Conservation (phyloP, 176 grass and related monocot species). For the Carex parvula region DNA sequence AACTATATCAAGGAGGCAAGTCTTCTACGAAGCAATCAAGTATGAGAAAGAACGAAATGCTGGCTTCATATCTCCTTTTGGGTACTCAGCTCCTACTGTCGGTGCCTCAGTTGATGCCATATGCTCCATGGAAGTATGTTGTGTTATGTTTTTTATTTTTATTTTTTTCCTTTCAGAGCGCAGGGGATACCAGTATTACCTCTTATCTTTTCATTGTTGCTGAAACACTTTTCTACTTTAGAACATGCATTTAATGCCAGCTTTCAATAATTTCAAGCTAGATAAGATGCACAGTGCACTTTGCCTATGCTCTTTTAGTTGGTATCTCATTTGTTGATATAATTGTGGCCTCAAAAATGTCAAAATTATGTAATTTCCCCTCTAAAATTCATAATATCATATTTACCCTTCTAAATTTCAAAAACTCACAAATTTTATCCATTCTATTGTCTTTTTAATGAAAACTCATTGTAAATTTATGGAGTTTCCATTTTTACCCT, state of each 20-base stretch:
- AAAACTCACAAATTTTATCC: too few relatives aligned
- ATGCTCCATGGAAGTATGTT: slow-evolving; percentile 79
- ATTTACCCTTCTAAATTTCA: too few relatives aligned
- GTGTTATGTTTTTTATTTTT: background rate
- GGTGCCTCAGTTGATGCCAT: slow-evolving; percentile 64
- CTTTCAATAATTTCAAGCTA: background rate
- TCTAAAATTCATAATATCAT: too few relatives aligned
- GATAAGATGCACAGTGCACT: background rate
- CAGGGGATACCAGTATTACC: background rate
- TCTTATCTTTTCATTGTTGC: slow-evolving; percentile 1
- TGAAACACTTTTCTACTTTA: background rate
- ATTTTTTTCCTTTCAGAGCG: background rate
- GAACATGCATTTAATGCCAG: background rate
- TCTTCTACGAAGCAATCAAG: slow-evolving; percentile 78
- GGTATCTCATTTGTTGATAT: background rate
- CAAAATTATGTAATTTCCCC: too few relatives aligned
- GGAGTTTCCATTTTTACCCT: too few relatives aligned
- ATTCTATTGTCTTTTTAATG: too few relatives aligned
- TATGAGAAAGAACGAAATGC: slow-evolving; percentile 96
- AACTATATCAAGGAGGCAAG: slow-evolving; percentile 80
- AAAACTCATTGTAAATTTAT: too few relatives aligned
- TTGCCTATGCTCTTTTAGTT: background rate
- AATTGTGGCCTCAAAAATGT: background rate
- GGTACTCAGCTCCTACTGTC: slow-evolving; percentile 88
- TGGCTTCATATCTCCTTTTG: slow-evolving; percentile 97